Evolutionary conservation across 164 flowering plant species (phyloP).

Genomic region (Piper betle): DNA sequence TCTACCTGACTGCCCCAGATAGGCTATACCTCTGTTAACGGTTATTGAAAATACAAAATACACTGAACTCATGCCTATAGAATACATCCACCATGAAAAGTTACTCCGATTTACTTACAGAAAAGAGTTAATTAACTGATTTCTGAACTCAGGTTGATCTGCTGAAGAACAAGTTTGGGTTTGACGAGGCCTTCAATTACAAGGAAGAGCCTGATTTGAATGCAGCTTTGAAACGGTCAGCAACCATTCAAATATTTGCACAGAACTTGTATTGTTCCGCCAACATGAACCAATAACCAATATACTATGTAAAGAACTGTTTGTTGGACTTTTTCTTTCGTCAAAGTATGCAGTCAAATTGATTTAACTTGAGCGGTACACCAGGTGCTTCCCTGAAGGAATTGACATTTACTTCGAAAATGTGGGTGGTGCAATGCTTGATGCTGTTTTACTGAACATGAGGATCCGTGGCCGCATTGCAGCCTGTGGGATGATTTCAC

Average conservation of each 20-base stretch:
- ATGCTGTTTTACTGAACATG: constrained; percentile 26
- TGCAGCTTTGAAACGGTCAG: constrained; percentile 21
- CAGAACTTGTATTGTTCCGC: too few species aligned
- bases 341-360: too few species aligned
- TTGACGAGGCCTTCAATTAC: constrained; percentile 31
- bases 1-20: not conserved
- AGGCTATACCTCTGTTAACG: too few species aligned
- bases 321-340: too few species aligned
- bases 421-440: constrained; percentile 23
- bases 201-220: constrained; percentile 21
- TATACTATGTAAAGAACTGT: too few species aligned
- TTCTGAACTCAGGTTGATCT: constrained; percentile 17
- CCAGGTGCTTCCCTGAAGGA: constrained; percentile 22
- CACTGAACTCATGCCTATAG: too few species aligned
- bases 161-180: constrained; percentile 25
- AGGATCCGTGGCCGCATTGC: constrained; percentile 19
- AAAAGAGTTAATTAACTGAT: not conserved
- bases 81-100: too few species aligned
- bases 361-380: not conserved
- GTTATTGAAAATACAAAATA: too few species aligned
- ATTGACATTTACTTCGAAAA: constrained; percentile 25
- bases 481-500: constrained; percentile 19
- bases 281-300: too few species aligned
- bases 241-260: not conserved
- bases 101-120: too few species aligned